Base-by-base conservation (phyloP, 768 basidiomycete genomes). In the Russula dissimulans region DNA sequence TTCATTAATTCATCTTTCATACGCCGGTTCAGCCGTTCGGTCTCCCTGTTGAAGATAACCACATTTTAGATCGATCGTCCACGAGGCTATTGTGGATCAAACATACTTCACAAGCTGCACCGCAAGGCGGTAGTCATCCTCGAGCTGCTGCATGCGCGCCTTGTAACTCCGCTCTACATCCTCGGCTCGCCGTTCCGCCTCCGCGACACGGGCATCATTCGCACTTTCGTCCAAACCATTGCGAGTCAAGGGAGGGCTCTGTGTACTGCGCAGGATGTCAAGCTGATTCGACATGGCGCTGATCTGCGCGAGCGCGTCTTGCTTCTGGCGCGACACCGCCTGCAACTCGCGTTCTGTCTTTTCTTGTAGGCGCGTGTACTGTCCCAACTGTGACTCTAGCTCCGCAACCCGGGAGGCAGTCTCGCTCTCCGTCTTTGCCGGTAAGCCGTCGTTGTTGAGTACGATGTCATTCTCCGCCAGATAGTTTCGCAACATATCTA, bases 21-120 rank as follows among this genome's bases (percentile, higher is more conserved):
- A 66, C 88, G 84, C 66, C 93, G 85, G 78, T 97, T 89, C 85
- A 98, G 93, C 75, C 95, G 97, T 73, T 98, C 97, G 1, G 95
- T 97, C 47, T 92, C 92, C 80, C 91, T 93, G 69, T 26, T 60
- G 62, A 44, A 26, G 43, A 49, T n/a, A 31, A 54, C 38, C 64
- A 59, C 44, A 57, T 54, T 51, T 26, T 53, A 57, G 58, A 43
- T 29, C 54, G 62, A 68, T 61, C 63, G 57, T 56, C 56, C 61
- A 56, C 48, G 22, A 41, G 45, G 54, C 58, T 54, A 66, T 51
- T 9, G 6, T 42, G 52, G 61, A 64, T 75, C 64, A 63, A 57
- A 73, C 86, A 76, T 71, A 91, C 91, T 97, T 98, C 67, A 97
- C 94, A 74, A 97, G 97, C 70, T 93, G 89, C 57, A 98, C 95